Conservation (phyloP, 345 rosid species). For the Eucalyptus regnans region DNA sequence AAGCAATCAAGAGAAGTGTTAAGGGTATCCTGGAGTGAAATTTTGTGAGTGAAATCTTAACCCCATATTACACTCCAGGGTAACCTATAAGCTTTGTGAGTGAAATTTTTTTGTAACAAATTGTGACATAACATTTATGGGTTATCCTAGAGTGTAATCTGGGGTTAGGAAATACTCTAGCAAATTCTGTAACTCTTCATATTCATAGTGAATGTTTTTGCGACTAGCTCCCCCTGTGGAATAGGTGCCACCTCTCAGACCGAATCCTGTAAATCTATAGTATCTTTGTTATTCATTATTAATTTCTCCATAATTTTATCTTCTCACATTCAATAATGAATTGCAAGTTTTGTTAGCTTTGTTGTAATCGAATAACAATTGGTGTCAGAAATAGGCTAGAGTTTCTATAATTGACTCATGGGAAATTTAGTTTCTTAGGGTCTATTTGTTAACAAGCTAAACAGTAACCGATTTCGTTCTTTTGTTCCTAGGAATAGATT, state of each 20-base stretch:
- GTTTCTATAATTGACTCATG: neutral
- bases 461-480: too few relatives aligned
- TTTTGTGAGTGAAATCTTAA: too few relatives aligned
- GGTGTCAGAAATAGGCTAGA: neutral
- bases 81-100: neutral
- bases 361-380: neutral
- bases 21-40: neutral
- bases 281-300: neutral
- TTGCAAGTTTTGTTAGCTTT: neutral
- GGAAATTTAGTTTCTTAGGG: neutral
- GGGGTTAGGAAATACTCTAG: neutral
- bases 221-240: neutral
- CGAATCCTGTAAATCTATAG: accelerated
- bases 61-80: too few relatives aligned
- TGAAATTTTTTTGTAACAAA: neutral
- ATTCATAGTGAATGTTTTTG: neutral
- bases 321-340: neutral
- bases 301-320: neutral
- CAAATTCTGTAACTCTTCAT: neutral
- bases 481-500: too few relatives aligned
- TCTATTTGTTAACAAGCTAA: too few relatives aligned
- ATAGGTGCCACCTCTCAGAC: neutral
- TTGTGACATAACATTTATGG: neutral
- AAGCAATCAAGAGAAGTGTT: neutral
- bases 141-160: neutral